Evolutionary conservation across 2,329 filamentous ascomycete genomes (phyloP), one percentile per base, ranked within the genome.

Genomic region (Cucurbitaria berberidis): DNA sequence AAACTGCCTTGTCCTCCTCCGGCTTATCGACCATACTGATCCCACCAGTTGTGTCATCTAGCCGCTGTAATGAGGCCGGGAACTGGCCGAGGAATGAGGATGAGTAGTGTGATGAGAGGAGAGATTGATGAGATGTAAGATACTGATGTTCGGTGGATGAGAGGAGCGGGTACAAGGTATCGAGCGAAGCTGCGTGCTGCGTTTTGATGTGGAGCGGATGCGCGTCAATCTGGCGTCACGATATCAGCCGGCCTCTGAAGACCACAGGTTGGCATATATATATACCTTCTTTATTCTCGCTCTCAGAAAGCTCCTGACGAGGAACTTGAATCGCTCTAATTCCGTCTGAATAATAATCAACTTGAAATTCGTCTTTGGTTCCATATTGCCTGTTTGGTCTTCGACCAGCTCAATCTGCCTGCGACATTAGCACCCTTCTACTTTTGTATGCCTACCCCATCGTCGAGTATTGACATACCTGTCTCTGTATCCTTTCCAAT

Each of bases 261-360:
- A 3, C 30, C 26, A 29, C 16, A 16, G 3, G 4, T 7, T 6
- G 19, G 11, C 11, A 13, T 4, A 22, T 39, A 22, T 39, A 27
- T 3, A 7, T 71, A 91, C 90, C 84, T 99, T 98, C 48, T 90
- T 86, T 51, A 98, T 87, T n/a, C 95, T 84, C 9, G 90, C 87
- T 47, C 96, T 84, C 50, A 99, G 77, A 61, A 93, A 89, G 60
- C 89, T 89, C 55, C 95, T 84, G 16, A 98, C 84, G 19, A 99
- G 82, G 70, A 92, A 99, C 78, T 96, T 96, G 77, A 90, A 96
- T 40, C 95, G 84, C 74, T 97, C 93, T 48, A 99, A 84, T 78
- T 99, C 95, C 6, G 96, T 98, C 80, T 99, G 95, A 48, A 97
- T 87, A 57, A 99, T 89, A 43, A 97, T 96, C 69, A 98, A 87